These are phyloP conservation scores for Ceratopteris richardii DNA, from an alignment of 75 land plant species.

Conservation along the genomic window DNA sequence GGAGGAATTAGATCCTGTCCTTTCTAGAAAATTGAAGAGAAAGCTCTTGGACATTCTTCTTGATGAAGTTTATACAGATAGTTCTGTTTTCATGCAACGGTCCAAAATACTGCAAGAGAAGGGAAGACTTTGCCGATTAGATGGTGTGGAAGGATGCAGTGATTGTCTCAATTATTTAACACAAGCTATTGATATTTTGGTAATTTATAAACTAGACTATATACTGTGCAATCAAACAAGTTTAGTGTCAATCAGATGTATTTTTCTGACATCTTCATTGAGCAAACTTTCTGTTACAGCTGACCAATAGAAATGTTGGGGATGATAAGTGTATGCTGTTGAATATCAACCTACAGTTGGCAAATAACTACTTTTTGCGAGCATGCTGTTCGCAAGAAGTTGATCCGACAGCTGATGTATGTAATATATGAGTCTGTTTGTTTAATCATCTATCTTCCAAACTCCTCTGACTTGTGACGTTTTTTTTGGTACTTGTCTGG, in stretches of 20 bases:
- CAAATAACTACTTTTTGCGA: slow-evolving; percentile 44
- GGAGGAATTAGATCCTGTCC: slow-evolving; percentile 19
- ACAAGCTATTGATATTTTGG: slow-evolving; percentile 52
- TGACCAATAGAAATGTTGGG: not conserved
- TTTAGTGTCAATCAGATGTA: no score
- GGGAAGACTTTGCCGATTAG: slow-evolving; percentile 33
- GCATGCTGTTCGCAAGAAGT: slow-evolving; percentile 62
- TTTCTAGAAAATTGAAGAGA: slow-evolving; percentile 27
- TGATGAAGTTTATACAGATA: slow-evolving; percentile 33
- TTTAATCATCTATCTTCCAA: no score
- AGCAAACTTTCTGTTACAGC: no score
- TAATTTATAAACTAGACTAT: slow-evolving; percentile 20
- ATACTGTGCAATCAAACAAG: no score
- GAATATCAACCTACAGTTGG: slow-evolving; percentile 35
- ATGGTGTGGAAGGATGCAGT: slow-evolving; percentile 28
- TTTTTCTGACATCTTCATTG: no score
- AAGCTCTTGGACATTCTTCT: slow-evolving; percentile 42
- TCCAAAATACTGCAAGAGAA: slow-evolving; percentile 46
- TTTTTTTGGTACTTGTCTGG: not conserved
- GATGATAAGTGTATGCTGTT: not conserved
- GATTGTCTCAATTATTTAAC: slow-evolving; percentile 43
- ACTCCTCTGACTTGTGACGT: no score
- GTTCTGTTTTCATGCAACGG: slow-evolving; percentile 30
- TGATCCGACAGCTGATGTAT: slow-evolving; percentile 42
- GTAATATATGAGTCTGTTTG: no score